Conservation (phyloP, 371 early-diverging fungal genomes). For the Conidiobolus coronatus region DNA sequence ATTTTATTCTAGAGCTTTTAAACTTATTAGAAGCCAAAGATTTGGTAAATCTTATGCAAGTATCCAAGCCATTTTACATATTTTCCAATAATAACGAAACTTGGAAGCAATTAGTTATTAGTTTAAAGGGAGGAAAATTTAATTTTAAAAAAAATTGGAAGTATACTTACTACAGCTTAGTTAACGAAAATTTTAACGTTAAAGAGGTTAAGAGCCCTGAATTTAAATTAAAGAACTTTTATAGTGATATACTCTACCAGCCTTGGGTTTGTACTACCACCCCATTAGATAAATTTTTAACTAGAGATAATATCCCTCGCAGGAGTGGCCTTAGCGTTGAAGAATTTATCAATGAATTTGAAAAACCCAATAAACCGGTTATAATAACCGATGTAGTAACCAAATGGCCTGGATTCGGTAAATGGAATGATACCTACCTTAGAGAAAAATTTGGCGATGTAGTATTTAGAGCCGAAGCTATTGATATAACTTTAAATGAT, state of each 20-base stretch:
- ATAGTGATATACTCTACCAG: slow-evolving; percentile 29
- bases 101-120: slow-evolving; percentile 22
- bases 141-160: slow-evolving; percentile 22
- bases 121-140: slow-evolving; percentile 19
- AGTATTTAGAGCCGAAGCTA: slow-evolving; percentile 29
- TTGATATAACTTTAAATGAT: slow-evolving; percentile 20
- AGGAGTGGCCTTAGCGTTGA: slow-evolving; percentile 13
- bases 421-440: slow-evolving; percentile 20
- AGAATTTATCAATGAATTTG: slow-evolving; percentile 21
- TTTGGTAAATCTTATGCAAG: slow-evolving; percentile 14
- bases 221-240: slow-evolving; percentile 16
- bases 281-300: slow-evolving; percentile 18
- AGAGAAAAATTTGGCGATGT: slow-evolving; percentile 14
- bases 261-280: slow-evolving; percentile 22
- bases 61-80: slow-evolving; percentile 17
- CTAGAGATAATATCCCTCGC: slow-evolving; percentile 23
- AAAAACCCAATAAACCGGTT: slow-evolving; percentile 25
- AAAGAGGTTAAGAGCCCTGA: slow-evolving; percentile 5
- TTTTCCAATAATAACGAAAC: slow-evolving; percentile 23
- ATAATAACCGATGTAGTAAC: slow-evolving; percentile 28
- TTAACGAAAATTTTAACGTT: slow-evolving; percentile 6
- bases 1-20: slow-evolving; percentile 16
- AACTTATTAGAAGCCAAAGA: slow-evolving; percentile 9
- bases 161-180: slow-evolving; percentile 15
- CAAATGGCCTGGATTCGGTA: slow-evolving; percentile 26